A percentile compares a stretch with the other conserved stretches of the same genome.
These are phyloP conservation scores for Cutaneotrichosporon cyanovorans DNA, from an alignment of 1,284 basidiomycete species.

Conservation along the genomic window DNA sequence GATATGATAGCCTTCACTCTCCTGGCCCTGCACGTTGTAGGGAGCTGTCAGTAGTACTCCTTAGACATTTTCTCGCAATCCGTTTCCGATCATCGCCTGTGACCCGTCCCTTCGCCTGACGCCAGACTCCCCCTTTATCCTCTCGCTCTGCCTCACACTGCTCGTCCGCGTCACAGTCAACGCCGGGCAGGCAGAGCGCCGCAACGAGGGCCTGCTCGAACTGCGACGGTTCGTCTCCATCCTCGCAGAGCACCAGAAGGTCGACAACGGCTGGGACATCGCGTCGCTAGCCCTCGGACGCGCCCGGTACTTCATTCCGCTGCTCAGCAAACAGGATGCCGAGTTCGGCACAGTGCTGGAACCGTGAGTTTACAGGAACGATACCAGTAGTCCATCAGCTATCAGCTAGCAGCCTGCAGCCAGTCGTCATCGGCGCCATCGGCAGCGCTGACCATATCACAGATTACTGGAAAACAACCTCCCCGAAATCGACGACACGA, in stretches of 20 bases:
- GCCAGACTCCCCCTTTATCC: constrained; percentile 2
- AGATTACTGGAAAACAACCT: neutral
- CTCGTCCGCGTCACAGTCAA: neutral
- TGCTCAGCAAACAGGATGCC: neutral
- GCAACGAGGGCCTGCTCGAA: neutral
- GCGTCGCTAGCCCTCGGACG: constrained; percentile 2
- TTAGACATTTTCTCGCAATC: too few relatives aligned
- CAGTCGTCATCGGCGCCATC: too few relatives aligned
- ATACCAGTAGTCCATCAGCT: too few relatives aligned
- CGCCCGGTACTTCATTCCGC: constrained; percentile 2
- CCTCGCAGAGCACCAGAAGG: constrained; percentile 1
- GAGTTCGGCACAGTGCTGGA: constrained; percentile 3
- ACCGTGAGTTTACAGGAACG: neutral
- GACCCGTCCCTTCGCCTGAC: too few relatives aligned
- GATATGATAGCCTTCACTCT: too few relatives aligned
- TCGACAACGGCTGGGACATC: neutral
- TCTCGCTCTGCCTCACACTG: constrained; percentile 2
- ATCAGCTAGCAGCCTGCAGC: too few relatives aligned
- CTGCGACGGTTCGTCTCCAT: neutral
- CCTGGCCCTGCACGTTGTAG: too few relatives aligned
- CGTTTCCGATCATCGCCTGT: too few relatives aligned
- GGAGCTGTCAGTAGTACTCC: too few relatives aligned
- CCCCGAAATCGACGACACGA: neutral
- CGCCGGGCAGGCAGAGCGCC: neutral
- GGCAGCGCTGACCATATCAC: neutral